phyloP scores from a whole-genome alignment of 306 rosid genomes.

The Vigna radiata region DNA sequence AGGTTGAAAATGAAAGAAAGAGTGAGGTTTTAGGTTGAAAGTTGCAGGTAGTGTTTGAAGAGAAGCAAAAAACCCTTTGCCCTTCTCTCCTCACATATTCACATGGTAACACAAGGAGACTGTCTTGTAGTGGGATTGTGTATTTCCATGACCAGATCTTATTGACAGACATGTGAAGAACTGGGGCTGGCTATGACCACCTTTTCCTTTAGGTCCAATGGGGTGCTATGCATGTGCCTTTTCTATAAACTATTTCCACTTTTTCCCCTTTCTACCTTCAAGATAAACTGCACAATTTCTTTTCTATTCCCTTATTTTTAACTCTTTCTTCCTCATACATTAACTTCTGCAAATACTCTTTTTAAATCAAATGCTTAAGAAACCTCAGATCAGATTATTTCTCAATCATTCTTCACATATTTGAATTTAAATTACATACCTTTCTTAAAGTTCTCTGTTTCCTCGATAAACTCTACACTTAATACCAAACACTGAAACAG shows the following conservation, averaged over 20 bases:
- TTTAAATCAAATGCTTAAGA: too few species aligned
- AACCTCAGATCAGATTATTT: too few species aligned
- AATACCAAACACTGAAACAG: conserved; percentile 37
- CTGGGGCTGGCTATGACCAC: conserved; percentile 52
- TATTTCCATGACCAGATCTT: conserved; percentile 61
- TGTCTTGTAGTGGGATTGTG: conserved; percentile 66
- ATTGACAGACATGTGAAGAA: conserved; percentile 79
- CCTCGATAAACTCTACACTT: conserved; percentile 39
- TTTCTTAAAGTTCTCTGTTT: conserved; percentile 31
- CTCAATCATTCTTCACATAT: too few species aligned
- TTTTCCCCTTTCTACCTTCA: conserved; percentile 1
- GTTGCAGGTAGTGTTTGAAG: conserved; percentile 45
- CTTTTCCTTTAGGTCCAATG: conserved; percentile 69
- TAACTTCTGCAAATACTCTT: too few species aligned
- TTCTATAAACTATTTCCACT: conserved; percentile 42
- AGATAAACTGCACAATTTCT: background rate
- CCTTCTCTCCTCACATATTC: conserved; percentile 55
- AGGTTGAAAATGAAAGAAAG: too few species aligned
- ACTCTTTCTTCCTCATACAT: background rate
- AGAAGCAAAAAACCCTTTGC: background rate
- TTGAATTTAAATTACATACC: background rate
- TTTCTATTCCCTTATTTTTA: background rate
- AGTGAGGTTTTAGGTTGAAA: conserved; percentile 42
- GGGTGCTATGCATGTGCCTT: conserved; percentile 84
- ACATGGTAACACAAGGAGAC: conserved; percentile 63